Evolutionary conservation across 257 asterid genomes (phyloP).

Genomic region (Solanum neorickii): DNA sequence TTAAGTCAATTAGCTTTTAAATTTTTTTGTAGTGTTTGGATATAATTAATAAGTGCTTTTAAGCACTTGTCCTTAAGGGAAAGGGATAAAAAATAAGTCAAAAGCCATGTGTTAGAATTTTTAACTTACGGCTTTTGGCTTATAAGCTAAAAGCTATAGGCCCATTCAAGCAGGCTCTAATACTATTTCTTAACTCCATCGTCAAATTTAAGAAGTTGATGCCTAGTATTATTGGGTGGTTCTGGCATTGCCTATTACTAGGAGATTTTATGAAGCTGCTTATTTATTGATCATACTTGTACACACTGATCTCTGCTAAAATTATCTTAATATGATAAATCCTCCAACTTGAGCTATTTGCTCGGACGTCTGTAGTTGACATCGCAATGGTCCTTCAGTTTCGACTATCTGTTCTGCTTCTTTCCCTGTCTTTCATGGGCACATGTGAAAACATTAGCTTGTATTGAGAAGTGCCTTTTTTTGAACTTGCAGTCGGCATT

Average conservation of each 20-base stretch:
- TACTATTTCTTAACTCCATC: not conserved
- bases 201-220: not conserved
- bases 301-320: not conserved
- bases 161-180: not conserved
- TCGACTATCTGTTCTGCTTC: not conserved
- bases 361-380: not conserved
- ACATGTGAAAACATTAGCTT: not conserved
- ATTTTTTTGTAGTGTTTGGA: not conserved
- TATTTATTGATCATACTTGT: not conserved
- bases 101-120: not conserved
- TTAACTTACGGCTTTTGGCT: not conserved
- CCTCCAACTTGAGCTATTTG: not conserved
- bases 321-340: not conserved
- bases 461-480: not conserved
- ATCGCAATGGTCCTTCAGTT: not conserved
- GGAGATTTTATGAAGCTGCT: not conserved
- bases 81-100: not conserved
- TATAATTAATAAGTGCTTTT: not conserved
- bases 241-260: not conserved
- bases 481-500: constrained; percentile 65
- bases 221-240: not conserved
- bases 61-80: not conserved
- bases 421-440: not conserved
- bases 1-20: not conserved
- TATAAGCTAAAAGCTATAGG: not conserved